phyloP scores from a whole-genome alignment of 441 rosid genomes.

The Populus hybrid region DNA sequence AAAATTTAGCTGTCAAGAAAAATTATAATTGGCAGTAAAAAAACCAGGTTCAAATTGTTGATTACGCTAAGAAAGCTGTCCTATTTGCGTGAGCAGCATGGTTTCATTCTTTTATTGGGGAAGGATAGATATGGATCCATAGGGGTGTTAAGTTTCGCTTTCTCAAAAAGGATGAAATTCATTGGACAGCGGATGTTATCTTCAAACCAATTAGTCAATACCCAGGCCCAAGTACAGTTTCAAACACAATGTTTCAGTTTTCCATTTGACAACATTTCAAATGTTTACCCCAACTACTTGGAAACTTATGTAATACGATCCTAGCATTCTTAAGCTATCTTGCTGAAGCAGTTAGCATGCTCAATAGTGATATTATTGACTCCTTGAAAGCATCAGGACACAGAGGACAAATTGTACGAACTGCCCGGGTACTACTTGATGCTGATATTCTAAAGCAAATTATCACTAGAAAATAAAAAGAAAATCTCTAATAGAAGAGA shows the following conservation, averaged over 20 bases:
- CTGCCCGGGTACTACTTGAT: neutral
- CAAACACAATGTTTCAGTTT: neutral
- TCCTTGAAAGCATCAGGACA: slow-evolving; percentile 3
- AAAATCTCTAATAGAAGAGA: neutral
- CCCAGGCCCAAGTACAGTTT: neutral
- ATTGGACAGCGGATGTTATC: neutral
- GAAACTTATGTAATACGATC: neutral
- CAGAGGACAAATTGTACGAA: neutral
- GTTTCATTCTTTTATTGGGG: neutral
- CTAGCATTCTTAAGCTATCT: neutral
- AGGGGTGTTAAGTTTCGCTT: neutral
- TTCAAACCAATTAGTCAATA: neutral
- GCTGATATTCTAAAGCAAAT: neutral
- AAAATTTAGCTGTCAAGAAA: too few species aligned
- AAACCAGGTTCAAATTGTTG: neutral
- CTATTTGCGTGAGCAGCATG: neutral
- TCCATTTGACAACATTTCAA: neutral
- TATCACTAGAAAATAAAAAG: neutral
- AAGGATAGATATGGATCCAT: neutral
- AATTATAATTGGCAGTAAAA: too few species aligned
- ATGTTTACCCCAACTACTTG: neutral
- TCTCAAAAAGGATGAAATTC: neutral
- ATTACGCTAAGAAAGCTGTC: neutral
- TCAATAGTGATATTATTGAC: neutral
- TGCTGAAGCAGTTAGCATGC: neutral